Evolutionary conservation across 1,139 yeast species (phyloP).

Genomic region (Geotrichum fermentans): DNA sequence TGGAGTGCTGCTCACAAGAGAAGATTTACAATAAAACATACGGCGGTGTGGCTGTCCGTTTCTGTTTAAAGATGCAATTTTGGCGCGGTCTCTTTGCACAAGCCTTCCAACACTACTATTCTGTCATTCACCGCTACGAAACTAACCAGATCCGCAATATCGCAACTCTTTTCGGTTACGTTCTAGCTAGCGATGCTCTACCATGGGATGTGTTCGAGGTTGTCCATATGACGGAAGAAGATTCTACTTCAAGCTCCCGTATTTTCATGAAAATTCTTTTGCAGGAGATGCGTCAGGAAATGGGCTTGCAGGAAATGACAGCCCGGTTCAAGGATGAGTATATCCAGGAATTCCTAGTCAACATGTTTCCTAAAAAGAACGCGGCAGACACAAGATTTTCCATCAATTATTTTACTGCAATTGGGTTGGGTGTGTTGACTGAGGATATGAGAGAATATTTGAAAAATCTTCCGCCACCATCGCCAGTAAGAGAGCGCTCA

Average conservation of each 20-base stretch:
- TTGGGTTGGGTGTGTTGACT: conserved; percentile 79
- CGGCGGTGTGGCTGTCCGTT: conserved; percentile 70
- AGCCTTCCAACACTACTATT: conserved; percentile 55
- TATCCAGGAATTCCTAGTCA: conserved; percentile 37
- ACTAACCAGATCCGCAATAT: conserved; percentile 70
- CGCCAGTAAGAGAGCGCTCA: conserved; percentile 20
- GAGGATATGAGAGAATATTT: conserved; percentile 70
- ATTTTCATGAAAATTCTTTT: conserved; percentile 77
- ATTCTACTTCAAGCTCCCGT: conserved; percentile 74
- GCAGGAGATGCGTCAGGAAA: conserved; percentile 72
- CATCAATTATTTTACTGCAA: conserved; percentile 88
- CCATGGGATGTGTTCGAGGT: conserved; percentile 55
- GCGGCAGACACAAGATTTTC: conserved; percentile 67
- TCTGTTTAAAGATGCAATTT: conserved; percentile 46
- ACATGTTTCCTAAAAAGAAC: conserved; percentile 43
- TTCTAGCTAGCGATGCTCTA: conserved; percentile 65
- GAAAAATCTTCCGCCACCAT: conserved; percentile 36
- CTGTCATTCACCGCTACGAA: conserved; percentile 60
- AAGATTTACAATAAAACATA: conserved; percentile 81
- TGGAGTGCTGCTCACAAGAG: conserved; percentile 83
- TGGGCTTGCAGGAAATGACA: conserved; percentile 54
- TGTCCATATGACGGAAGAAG: conserved; percentile 61
- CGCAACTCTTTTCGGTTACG: conserved; percentile 83
- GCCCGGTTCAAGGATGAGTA: conserved; percentile 49
- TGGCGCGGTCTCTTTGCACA: conserved; percentile 57